A percentile compares a stretch with the other conserved stretches of the same genome.
phyloP scores from a whole-genome alignment of 371 early-diverging fungal species.

The Smittium mucronatum region DNA sequence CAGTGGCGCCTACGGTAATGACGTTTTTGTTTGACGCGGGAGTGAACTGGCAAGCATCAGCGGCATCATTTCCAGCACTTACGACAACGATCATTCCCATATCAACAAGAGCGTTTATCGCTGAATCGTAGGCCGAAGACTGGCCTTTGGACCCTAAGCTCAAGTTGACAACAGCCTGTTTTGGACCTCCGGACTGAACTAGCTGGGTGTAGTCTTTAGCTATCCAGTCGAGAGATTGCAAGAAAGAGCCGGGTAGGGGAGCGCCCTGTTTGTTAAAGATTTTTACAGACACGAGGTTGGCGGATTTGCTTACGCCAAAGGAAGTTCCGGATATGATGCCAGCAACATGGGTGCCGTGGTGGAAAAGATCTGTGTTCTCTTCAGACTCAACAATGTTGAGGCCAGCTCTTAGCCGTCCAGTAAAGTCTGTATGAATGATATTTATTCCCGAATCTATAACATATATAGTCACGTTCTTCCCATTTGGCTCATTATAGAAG shows the following conservation, averaged over 20 bases:
- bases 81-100: constrained; percentile 85
- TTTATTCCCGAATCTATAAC: constrained; percentile 90
- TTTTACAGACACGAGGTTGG: constrained; percentile 83
- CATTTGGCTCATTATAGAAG: constrained; percentile 34
- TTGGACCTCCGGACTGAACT: constrained; percentile 41
- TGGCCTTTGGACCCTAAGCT: constrained; percentile 83
- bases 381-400: constrained; percentile 56
- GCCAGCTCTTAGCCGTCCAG: constrained; percentile 78
- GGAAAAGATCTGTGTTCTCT: constrained; percentile 65
- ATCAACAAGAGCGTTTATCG: constrained; percentile 69
- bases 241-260: constrained; percentile 44
- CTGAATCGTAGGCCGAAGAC: constrained; percentile 55
- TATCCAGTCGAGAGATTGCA: constrained; percentile 61
- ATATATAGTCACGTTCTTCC: constrained; percentile 71
- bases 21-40: constrained; percentile 85
- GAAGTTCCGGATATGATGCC: constrained; percentile 83
- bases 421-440: constrained; percentile 69
- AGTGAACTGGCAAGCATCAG: constrained; percentile 90
- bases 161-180: constrained; percentile 89
- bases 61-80: constrained; percentile 96
- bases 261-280: constrained; percentile 69
- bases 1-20: constrained; percentile 93
- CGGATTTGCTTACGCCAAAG: constrained; percentile 87
- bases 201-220: constrained; percentile 37
- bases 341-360: constrained; percentile 91